phyloP scores from a whole-genome alignment of 768 basidiomycete species.

The Russula brevipes region DNA sequence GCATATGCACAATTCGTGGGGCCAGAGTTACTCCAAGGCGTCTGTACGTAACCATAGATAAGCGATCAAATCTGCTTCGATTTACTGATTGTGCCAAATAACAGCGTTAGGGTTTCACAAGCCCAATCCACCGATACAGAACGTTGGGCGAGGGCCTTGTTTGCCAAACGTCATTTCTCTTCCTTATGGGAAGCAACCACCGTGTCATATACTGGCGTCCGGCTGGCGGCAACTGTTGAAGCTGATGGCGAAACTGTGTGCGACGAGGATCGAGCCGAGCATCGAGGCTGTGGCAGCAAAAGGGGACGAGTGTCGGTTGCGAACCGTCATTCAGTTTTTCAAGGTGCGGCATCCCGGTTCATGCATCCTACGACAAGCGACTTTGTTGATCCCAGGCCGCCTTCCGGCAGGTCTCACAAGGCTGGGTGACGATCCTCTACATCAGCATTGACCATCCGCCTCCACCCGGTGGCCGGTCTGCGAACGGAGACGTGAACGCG shows the following conservation, averaged over 20 bases:
- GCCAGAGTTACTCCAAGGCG: conserved; percentile 49
- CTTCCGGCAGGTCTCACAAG: conserved; percentile 52
- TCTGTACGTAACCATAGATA: not conserved
- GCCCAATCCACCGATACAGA: conserved; percentile 46
- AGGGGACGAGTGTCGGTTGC: conserved; percentile 53
- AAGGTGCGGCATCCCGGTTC: conserved; percentile 41
- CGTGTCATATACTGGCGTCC: conserved; percentile 67
- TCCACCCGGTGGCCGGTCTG: conserved; percentile 45
- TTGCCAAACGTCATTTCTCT: conserved; percentile 71
- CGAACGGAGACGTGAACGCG: conserved; percentile 53
- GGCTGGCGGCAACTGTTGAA: conserved; percentile 71
- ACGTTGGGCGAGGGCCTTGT: conserved; percentile 43
- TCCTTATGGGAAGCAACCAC: conserved; percentile 60
- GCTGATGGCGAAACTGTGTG: conserved; percentile 67
- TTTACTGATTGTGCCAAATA: not conserved
- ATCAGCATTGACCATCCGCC: conserved; percentile 68
- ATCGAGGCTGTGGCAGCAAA: conserved; percentile 57
- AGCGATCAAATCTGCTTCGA: not conserved
- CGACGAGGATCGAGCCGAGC: conserved; percentile 64
- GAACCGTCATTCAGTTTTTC: conserved; percentile 74
- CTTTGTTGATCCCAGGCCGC: conserved; percentile 28
- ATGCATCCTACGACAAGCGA: not conserved
- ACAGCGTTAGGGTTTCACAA: conserved; percentile 62
- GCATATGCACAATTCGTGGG: conserved; percentile 41
- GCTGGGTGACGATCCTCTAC: conserved; percentile 77